A percentile compares a stretch with the other conserved stretches of the same genome.
Conservation (phyloP, 345 rosid genomes). For the Linum lewisii region DNA sequence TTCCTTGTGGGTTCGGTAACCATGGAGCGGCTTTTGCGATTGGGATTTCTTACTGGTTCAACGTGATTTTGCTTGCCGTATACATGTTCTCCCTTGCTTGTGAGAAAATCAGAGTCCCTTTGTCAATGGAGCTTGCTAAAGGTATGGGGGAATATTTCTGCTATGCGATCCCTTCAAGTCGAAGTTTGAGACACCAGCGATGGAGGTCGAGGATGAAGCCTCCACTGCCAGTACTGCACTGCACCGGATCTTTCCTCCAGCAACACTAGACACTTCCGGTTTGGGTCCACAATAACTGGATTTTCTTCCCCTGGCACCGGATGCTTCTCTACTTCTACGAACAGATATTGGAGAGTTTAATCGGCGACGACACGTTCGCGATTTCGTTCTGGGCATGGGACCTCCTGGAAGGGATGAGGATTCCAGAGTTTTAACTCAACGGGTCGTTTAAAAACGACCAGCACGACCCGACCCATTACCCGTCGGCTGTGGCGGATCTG, state of each 20-base stretch:
- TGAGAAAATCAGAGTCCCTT: background rate
- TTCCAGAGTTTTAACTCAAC: background rate
- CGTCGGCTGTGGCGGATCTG: background rate
- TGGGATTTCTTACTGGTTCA: constrained; percentile 2
- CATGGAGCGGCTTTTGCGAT: background rate
- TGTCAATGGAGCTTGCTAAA: background rate
- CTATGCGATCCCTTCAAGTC: background rate
- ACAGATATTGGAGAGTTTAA: background rate
- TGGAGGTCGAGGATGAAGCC: too few relatives aligned
- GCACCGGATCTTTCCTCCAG: background rate
- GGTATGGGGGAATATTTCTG: background rate
- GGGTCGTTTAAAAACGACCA: background rate
- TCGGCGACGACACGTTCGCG: constrained; percentile 2
- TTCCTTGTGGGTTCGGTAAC: background rate
- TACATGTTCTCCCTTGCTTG: background rate
- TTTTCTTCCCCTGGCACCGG: constrained; percentile 4
- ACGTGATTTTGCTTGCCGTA: background rate
- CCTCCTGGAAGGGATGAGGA: background rate
- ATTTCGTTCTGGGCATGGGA: constrained; percentile 2
- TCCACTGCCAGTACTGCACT: constrained; percentile 3
- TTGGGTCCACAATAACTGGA: background rate
- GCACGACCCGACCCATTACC: constrained; percentile 3
- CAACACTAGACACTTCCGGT: background rate
- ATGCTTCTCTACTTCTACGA: background rate
- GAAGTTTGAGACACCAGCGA: too few relatives aligned